These are phyloP conservation scores for Cladosporium sp. DNA, from an alignment of 2,329 filamentous ascomycete species.

Conservation along the genomic window DNA sequence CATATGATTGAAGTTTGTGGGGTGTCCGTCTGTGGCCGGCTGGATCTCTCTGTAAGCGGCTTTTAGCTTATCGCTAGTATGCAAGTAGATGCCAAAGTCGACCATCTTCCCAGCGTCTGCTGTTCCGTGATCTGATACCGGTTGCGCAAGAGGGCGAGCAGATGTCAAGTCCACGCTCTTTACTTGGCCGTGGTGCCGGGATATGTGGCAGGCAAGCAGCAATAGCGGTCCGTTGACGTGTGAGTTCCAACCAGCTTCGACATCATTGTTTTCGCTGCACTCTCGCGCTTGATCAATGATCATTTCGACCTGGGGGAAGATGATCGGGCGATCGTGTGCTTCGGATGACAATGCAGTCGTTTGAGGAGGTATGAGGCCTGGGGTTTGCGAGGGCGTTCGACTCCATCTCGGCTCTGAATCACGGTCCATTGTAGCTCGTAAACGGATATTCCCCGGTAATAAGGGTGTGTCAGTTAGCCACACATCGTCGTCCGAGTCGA, in stretches of 20 bases:
- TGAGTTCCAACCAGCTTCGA: slow-evolving; percentile 1
- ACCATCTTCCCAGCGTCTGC: neutral
- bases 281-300: neutral
- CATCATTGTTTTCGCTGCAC: neutral
- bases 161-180: neutral
- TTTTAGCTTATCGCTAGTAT: neutral
- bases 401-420: neutral
- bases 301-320: neutral
- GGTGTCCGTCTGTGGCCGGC: neutral
- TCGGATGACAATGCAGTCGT: neutral
- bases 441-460: neutral
- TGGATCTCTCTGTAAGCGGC: neutral
- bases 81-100: neutral
- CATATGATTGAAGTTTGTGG: slow-evolving; percentile 1
- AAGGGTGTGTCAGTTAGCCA: neutral
- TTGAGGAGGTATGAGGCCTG: neutral
- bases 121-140: neutral
- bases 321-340: neutral
- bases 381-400: neutral
- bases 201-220: neutral
- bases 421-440: neutral
- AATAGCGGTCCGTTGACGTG: neutral
- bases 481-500: slow-evolving; percentile 1
- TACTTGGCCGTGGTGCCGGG: neutral
- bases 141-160: neutral